phyloP scores from a whole-genome alignment of 345 rosid species.

The Garcia nutans region DNA sequence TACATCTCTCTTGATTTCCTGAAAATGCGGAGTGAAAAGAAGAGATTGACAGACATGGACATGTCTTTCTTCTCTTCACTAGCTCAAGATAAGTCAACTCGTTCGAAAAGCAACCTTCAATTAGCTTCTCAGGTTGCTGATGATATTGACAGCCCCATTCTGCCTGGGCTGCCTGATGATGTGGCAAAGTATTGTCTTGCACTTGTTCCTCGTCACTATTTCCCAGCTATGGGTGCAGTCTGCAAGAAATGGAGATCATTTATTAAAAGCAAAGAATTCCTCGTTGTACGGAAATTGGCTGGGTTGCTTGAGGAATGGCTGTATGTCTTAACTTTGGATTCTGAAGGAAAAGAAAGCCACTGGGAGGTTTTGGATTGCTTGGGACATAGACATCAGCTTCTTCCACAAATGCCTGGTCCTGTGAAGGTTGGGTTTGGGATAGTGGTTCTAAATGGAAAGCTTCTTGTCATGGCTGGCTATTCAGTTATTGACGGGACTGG shows the following conservation, averaged over 20 bases:
- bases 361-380: slow-evolving; percentile 80
- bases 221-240: slow-evolving; percentile 76
- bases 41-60: slow-evolving; percentile 26
- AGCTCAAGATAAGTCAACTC: slow-evolving; percentile 21
- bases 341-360: slow-evolving; percentile 61
- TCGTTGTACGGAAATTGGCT: slow-evolving; percentile 56
- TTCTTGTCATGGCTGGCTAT: slow-evolving; percentile 75
- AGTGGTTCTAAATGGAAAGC: slow-evolving; percentile 69
- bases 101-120: slow-evolving; percentile 37
- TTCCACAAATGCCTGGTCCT: slow-evolving; percentile 83
- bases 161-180: slow-evolving; percentile 90
- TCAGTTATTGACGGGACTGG: slow-evolving; percentile 45
- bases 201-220: slow-evolving; percentile 65
- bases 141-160: slow-evolving; percentile 42
- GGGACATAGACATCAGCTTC: slow-evolving; percentile 53
- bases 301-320: slow-evolving; percentile 87
- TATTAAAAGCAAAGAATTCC: slow-evolving; percentile 79
- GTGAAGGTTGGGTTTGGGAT: slow-evolving; percentile 66
- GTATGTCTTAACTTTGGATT: slow-evolving; percentile 59
- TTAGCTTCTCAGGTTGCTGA: slow-evolving; percentile 34
- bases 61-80: slow-evolving; percentile 34
- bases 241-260: slow-evolving; percentile 84
- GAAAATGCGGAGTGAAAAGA: slow-evolving; percentile 61
- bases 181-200: slow-evolving; percentile 82
- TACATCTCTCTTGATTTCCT: slow-evolving; percentile 16